phyloP scores from a whole-genome alignment of 2,329 filamentous ascomycete species.

The Sclerotiophoma versabilis region DNA sequence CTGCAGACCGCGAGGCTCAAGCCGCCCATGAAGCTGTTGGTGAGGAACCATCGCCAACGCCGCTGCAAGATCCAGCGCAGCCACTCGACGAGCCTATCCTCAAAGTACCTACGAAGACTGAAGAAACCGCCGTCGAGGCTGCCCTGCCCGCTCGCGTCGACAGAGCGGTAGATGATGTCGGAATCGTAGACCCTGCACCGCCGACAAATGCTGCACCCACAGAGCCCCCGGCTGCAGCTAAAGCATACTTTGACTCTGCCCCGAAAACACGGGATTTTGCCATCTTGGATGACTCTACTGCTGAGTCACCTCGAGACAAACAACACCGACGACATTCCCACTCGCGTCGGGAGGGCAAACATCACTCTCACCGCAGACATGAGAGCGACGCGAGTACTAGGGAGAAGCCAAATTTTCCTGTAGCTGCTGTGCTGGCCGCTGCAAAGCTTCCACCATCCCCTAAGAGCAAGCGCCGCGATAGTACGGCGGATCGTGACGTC shows the following conservation, averaged over 20 bases:
- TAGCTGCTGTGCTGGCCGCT: constrained; percentile 27
- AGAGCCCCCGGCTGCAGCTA: background rate
- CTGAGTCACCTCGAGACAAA: constrained; percentile 35
- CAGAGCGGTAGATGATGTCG: background rate
- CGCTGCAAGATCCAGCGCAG: background rate
- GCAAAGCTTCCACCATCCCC: constrained; percentile 29
- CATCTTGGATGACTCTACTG: constrained; percentile 30
- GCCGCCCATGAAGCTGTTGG: background rate
- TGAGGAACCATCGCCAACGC: background rate
- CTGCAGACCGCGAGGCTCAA: background rate
- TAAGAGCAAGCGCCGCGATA: constrained; percentile 41
- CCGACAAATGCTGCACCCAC: background rate
- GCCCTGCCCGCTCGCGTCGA: background rate
- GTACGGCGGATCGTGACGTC: constrained; percentile 41
- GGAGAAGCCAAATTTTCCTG: constrained; percentile 33
- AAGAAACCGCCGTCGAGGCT: background rate
- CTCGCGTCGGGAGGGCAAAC: constrained; percentile 31
- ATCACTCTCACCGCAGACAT: constrained; percentile 37
- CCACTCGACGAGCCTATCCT: background rate
- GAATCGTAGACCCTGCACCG: background rate
- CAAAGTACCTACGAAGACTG: background rate
- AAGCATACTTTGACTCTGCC: constrained; percentile 7
- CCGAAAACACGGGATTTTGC: constrained; percentile 37
- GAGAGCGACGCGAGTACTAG: constrained; percentile 42
- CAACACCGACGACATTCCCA: constrained; percentile 41